Evolutionary conservation across 2,329 filamentous ascomycete genomes (phyloP), one percentile per base, ranked within the genome.

Genomic region (Alternaria dauci): DNA sequence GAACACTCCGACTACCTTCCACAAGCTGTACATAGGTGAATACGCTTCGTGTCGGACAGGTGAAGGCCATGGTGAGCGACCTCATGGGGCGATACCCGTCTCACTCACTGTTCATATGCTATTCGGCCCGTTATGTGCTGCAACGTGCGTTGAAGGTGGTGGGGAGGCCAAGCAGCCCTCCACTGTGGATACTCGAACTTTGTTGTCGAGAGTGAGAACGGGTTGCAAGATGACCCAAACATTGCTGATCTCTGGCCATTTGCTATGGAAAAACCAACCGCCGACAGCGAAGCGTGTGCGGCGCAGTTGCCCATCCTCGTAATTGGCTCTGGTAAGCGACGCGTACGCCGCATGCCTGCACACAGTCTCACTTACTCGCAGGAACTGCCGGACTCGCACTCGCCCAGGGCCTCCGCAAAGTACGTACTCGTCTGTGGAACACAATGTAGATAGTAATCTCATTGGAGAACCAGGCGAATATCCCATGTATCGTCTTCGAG

Each of bases 401-500:
- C n/a, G 76, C 73, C 42, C 76, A 76, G 61, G 77, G 75, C 25
- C 71, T 79, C 23, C 62, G 63, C 41, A 76, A 77, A 70, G 74
- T 76, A 71, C 41, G 67, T 62, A 25, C 50, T 11, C 28, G 50
- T 59, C 39, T 34, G 44, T 11, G 36, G 36, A 50, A 38, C 25
- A 11, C 26, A 50, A 42, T 18, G 18, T 36, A 34, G 18, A 36
- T 28, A 28, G 14, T 47, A 43, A 23, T 25, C 50, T 38, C 12
- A n/a, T 39, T 46, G 26, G 32, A 46, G 62, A 50, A 53, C 43
- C 34, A 79, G 76, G 72, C 71, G 18, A 72, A 72, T 6, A 72
- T 79, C 52, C 41, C 59, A 62, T 88, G 86, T 72, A 78, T 73
- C 38, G 82, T 89, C 43, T 88, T 85, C 68, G 87, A 89, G 74